A percentile compares a stretch with the other conserved stretches of the same genome.
Conservation (phyloP, 805 yeast genomes). For the Schwanniomyces yamadae region DNA sequence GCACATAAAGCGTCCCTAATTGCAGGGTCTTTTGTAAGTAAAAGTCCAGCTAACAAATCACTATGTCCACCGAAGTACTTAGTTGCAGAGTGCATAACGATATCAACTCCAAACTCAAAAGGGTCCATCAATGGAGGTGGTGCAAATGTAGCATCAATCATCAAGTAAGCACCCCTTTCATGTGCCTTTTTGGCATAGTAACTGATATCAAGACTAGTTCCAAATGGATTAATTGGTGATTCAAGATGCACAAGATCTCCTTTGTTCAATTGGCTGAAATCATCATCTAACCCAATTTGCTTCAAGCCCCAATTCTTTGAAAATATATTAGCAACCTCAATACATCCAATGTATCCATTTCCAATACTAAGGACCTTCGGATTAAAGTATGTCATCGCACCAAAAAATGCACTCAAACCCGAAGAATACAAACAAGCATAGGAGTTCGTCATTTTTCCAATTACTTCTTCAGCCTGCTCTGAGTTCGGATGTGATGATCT, state of each 20-base stretch:
- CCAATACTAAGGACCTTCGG: constrained; percentile 78
- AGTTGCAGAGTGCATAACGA: constrained; percentile 91
- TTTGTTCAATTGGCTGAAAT: constrained; percentile 47
- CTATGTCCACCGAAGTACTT: constrained; percentile 97
- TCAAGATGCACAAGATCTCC: constrained; percentile 85
- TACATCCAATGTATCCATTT: constrained; percentile 83
- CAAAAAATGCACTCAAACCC: constrained; percentile 81
- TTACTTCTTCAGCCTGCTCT: constrained; percentile 61
- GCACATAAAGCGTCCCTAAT: constrained; percentile 46
- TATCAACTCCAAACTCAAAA: constrained; percentile 78
- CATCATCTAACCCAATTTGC: constrained; percentile 41
- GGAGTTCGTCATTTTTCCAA: constrained; percentile 59
- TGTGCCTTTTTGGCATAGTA: constrained; percentile 72
- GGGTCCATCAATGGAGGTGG: constrained; percentile 89
- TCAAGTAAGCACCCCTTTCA: constrained; percentile 65
- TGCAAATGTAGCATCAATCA: constrained; percentile 88
- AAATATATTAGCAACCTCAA: constrained; percentile 63
- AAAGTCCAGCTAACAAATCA: constrained; percentile 79
- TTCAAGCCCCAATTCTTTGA: constrained; percentile 59
- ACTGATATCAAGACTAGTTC: constrained; percentile 60
- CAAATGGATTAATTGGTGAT: constrained; percentile 86
- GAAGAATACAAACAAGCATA: constrained; percentile 70
- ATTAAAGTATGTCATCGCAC: constrained; percentile 62
- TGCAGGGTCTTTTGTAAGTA: constrained; percentile 59
- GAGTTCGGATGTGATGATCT: constrained; percentile 75